phyloP scores from a whole-genome alignment of 306 rosid genomes.

The Citrullus mucosospermus region DNA sequence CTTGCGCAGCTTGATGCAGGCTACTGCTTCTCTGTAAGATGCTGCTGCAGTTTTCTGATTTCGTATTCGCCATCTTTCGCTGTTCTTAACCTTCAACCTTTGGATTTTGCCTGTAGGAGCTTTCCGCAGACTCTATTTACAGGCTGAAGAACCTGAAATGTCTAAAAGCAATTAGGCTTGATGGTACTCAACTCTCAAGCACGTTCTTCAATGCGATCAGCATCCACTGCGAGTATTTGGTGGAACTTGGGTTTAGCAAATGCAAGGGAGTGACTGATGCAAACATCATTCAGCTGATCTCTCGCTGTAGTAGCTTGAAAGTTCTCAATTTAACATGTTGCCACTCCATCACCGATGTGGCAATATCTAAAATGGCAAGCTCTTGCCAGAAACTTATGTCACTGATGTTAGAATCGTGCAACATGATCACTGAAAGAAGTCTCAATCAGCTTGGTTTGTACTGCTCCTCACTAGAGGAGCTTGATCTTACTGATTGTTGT shows the following conservation, averaged over 20 bases:
- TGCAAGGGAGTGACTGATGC: slow-evolving; percentile 44
- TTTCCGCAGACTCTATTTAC: slow-evolving; percentile 23
- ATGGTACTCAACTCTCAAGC: slow-evolving; percentile 41
- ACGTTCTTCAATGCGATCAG: slow-evolving; percentile 26
- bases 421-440: slow-evolving; percentile 38
- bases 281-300: slow-evolving; percentile 33
- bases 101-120: slow-evolving; percentile 25
- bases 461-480: slow-evolving; percentile 41
- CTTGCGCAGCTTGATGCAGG: slow-evolving; percentile 35
- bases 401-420: slow-evolving; percentile 54
- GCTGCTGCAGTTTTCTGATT: not conserved
- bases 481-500: slow-evolving; percentile 61
- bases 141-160: slow-evolving; percentile 37
- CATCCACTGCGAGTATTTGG: slow-evolving; percentile 34
- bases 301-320: slow-evolving; percentile 40
- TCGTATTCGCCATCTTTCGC: not conserved
- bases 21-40: slow-evolving; percentile 39
- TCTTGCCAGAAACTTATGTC: slow-evolving; percentile 38
- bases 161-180: slow-evolving; percentile 33
- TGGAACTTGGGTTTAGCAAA: slow-evolving; percentile 65
- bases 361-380: slow-evolving; percentile 33
- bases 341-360: slow-evolving; percentile 31
- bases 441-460: slow-evolving; percentile 32
- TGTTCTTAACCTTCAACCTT: slow-evolving; percentile 10
- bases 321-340: slow-evolving; percentile 56